These are phyloP conservation scores for Globisporangium mamillatum DNA, from an alignment of 352 stramenopile species.

Conservation along the genomic window DNA sequence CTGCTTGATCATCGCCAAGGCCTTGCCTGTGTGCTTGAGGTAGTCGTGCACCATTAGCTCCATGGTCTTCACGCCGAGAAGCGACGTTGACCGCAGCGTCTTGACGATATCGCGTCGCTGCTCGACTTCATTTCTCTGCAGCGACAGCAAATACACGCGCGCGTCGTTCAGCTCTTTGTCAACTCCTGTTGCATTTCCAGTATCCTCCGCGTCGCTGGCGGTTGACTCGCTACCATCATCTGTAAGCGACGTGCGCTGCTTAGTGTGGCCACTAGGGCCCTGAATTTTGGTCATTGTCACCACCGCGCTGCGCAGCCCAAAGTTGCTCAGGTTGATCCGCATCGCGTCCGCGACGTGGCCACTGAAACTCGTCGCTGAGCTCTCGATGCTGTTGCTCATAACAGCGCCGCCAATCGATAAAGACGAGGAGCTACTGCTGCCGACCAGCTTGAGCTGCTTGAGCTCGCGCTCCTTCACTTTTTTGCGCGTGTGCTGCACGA, in stretches of 20 bases:
- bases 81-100: conserved; percentile 37
- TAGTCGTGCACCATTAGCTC: conserved; percentile 55
- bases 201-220: neutral
- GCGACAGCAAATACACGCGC: conserved; percentile 13
- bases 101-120: conserved; percentile 34
- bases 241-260: conserved; percentile 10
- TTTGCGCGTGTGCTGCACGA: conserved; percentile 20
- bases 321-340: conserved; percentile 19
- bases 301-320: conserved; percentile 28
- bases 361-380: neutral
- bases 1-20: conserved; percentile 20
- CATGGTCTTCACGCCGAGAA: conserved; percentile 50
- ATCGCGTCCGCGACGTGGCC: conserved; percentile 9
- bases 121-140: conserved; percentile 30
- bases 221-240: neutral
- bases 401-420: neutral
- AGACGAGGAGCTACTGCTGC: neutral
- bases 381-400: neutral
- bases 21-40: conserved; percentile 35
- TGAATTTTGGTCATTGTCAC: conserved; percentile 12
- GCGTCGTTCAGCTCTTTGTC: conserved; percentile 27
- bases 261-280: neutral
- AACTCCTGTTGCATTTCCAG: neutral
- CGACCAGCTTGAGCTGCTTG: conserved; percentile 15
- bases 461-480: conserved; percentile 25